Conservation (phyloP, 768 basidiomycete species). For the Termitomyces heimii region DNA sequence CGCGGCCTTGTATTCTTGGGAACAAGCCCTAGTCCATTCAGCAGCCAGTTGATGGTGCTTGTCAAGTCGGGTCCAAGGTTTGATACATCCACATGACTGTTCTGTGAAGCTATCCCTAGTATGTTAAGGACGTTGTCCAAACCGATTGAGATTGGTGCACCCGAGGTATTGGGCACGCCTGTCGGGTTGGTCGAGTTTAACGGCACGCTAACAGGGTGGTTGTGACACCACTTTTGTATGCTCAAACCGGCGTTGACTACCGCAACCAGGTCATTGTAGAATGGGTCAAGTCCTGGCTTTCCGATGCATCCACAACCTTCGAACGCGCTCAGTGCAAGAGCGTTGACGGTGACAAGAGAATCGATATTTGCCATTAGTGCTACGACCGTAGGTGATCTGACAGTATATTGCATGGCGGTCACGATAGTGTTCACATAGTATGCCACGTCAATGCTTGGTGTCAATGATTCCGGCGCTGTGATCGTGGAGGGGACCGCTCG, state of each 20-base stretch:
- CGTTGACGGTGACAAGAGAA: conserved; percentile 15
- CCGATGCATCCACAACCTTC: conserved; percentile 16
- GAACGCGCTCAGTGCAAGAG: conserved; percentile 14
- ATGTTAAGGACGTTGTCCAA: conserved; percentile 6
- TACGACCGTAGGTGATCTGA: conserved; percentile 16
- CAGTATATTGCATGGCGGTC: conserved; percentile 13
- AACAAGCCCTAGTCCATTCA: conserved; percentile 3
- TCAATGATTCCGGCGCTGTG: not conserved
- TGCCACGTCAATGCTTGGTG: conserved; percentile 9
- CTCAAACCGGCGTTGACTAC: conserved; percentile 13
- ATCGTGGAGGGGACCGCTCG: not conserved
- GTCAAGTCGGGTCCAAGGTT: not conserved
- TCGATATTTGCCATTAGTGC: conserved; percentile 15
- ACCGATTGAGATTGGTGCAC: conserved; percentile 5
- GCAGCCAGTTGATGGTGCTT: not conserved
- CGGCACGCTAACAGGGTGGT: conserved; percentile 4
- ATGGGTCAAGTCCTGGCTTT: conserved; percentile 12
- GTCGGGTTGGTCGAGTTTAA: not conserved
- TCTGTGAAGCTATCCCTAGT: conserved; percentile 4
- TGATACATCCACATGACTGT: conserved; percentile 1
- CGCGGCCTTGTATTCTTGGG: conserved; percentile 3
- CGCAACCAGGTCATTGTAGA: conserved; percentile 11
- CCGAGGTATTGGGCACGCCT: conserved; percentile 2
- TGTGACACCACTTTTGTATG: conserved; percentile 11
- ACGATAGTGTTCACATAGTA: conserved; percentile 16